Evolutionary conservation across 345 rosid species (phyloP).

Genomic region (Hibiscus trionum): DNA sequence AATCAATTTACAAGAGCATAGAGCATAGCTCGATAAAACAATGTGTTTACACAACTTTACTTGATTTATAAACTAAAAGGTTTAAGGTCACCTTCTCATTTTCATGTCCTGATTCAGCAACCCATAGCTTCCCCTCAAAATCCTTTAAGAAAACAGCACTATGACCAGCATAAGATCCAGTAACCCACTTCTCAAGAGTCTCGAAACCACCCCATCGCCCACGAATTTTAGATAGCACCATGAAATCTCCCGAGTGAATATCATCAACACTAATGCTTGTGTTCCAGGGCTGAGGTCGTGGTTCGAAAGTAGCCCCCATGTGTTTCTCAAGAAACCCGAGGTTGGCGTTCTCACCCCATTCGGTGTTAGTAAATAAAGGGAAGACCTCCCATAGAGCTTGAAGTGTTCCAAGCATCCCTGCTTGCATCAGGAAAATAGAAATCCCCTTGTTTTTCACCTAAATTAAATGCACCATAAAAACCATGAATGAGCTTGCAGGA

Average conservation of each 20-base stretch:
- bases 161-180: conserved; percentile 98
- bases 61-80: background rate
- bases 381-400: conserved; percentile 91
- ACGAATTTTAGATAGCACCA: conserved; percentile 84
- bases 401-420: conserved; percentile 96
- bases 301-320: conserved; percentile 73
- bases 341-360: conserved; percentile 90
- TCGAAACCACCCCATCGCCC: conserved; percentile 97
- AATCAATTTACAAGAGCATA: background rate
- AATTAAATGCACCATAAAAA: background rate
- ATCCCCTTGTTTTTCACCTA: conserved; percentile 88
- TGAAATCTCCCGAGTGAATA: conserved; percentile 84
- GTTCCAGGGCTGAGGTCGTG: conserved; percentile 80
- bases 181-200: conserved; percentile 98
- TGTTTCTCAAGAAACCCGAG: conserved; percentile 77
- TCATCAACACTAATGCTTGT: conserved; percentile 58
- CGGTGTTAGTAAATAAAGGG: conserved; percentile 88
- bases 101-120: conserved; percentile 95
- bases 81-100: conserved; percentile 61
- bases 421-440: conserved; percentile 95
- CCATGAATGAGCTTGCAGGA: background rate
- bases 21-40: background rate
- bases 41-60: background rate
- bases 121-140: conserved; percentile 90
- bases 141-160: conserved; percentile 83